phyloP scores from a whole-genome alignment of 202 grass and related monocot species.

The Schoenoplectus tabernaemontani region DNA sequence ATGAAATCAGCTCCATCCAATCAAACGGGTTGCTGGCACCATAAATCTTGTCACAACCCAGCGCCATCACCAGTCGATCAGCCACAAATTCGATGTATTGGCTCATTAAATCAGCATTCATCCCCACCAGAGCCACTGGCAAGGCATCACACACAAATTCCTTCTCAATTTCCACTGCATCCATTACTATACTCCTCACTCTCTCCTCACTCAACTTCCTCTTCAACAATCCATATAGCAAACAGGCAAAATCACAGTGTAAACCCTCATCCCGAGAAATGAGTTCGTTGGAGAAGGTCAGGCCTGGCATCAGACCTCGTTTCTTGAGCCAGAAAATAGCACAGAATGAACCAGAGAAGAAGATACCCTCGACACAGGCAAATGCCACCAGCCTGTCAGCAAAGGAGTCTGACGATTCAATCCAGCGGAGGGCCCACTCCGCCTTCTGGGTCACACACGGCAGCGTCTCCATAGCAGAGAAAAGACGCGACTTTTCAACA shows the following conservation, averaged over 20 bases:
- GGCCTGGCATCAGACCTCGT: constrained; percentile 76
- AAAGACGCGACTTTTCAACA: constrained; percentile 58
- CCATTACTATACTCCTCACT: constrained; percentile 48
- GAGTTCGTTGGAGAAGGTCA: constrained; percentile 97
- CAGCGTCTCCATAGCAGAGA: constrained; percentile 70
- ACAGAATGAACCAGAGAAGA: constrained; percentile 95
- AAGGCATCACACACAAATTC: constrained; percentile 89
- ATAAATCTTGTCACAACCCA: constrained; percentile 62
- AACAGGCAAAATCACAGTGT: constrained; percentile 93
- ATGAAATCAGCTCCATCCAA: constrained; percentile 96
- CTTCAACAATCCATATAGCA: constrained; percentile 62
- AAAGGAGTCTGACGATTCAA: constrained; percentile 56
- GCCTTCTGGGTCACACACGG: constrained; percentile 71
- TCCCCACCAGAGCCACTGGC: constrained; percentile 57
- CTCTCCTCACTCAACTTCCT: constrained; percentile 50
- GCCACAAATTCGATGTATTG: constrained; percentile 92
- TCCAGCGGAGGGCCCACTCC: constrained; percentile 83
- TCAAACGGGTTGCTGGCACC: constrained; percentile 61
- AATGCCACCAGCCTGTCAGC: constrained; percentile 83
- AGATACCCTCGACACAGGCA: constrained; percentile 82
- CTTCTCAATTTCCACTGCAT: constrained; percentile 87
- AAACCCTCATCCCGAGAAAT: constrained; percentile 96
- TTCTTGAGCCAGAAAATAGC: constrained; percentile 99
- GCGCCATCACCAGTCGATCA: constrained; percentile 51
- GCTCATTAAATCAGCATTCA: constrained; percentile 73